phyloP scores from a whole-genome alignment of 2,329 filamentous ascomycete species.

The Diaporthe helianthi region DNA sequence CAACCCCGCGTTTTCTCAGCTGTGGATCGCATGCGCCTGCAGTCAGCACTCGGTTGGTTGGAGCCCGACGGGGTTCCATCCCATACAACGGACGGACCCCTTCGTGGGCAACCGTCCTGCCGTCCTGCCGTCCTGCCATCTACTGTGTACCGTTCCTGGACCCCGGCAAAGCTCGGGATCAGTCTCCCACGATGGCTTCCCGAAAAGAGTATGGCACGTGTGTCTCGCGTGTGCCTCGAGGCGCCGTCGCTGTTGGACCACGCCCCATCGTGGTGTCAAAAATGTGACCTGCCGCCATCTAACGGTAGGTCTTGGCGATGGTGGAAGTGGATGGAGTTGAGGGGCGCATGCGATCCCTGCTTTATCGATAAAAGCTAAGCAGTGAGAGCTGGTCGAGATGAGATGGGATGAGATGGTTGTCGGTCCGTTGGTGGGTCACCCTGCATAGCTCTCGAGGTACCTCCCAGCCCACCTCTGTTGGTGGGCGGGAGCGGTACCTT shows the following conservation, averaged over 20 bases:
- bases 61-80: neutral
- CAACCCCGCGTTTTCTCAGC: slow-evolving; percentile 22
- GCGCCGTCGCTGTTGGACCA: neutral
- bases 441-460: slow-evolving; percentile 20
- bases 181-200: neutral
- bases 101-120: neutral
- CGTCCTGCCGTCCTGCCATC: neutral
- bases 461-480: neutral
- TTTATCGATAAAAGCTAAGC: slow-evolving; percentile 25
- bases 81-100: slow-evolving; percentile 3
- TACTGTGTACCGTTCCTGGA: slow-evolving; percentile 3
- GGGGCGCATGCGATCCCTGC: slow-evolving; percentile 15
- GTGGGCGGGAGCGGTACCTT: neutral
- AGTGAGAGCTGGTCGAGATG: slow-evolving; percentile 16
- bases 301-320: neutral
- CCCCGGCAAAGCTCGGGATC: slow-evolving; percentile 3
- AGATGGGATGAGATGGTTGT: slow-evolving; percentile 15
- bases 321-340: slow-evolving; percentile 1
- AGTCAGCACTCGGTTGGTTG: slow-evolving; percentile 22
- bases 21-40: slow-evolving; percentile 21
- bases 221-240: neutral
- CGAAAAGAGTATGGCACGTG: neutral
- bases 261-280: neutral
- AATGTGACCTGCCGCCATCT: neutral
- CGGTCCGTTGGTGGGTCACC: slow-evolving; percentile 3